Evolutionary conservation across 2,329 filamentous ascomycete species (phyloP), one percentile per base, ranked within the genome.

Genomic region (Stagonosporopsis chrysanthemi): DNA sequence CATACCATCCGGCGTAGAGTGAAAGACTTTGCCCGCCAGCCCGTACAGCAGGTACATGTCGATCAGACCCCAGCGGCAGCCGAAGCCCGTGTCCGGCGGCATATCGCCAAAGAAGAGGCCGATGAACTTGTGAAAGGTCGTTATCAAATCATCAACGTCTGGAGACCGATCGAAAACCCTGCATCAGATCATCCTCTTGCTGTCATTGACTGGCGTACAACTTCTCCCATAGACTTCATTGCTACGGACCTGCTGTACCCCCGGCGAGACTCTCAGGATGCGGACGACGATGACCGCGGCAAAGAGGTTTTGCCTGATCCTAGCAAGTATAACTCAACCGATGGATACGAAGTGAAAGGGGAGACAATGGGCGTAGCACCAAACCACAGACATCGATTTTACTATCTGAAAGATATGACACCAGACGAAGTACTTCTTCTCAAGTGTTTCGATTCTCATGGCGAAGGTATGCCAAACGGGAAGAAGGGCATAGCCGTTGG

Each of bases 81-180:
- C 0, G 85, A 82, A 57, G 81, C 75, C 1, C 83, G 89, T 12
- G 87, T 90, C 14, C 80, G 85, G 1, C 79, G 86, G 1, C 88
- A 91, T 64, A 62, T 89, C 0, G 78, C 83, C 0, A 74, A 72
- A 2, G 79, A 80, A 1, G 85, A 88, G 64, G 84, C 82, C 0
- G 84, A 87, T 26, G 79, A 81, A 51, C 75, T 89, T 9, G 63
- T 89, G 2, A 79, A 80, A 53, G 80, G 82, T 7, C 80, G 88
- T 5, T 88, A 84, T 67, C 86, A 89, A 68, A 85, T 90, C 66
- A 86, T 90, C 71, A 90, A 90, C 61, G 87, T 90, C 15, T 90
- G 88, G 88, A 81, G 88, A 35, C 88, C 88, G 0, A 88, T 90
- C 62, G 80, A 82, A 28, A 79, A 80, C 33, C 85, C 88, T 2